These are phyloP conservation scores for Eimeria praecox DNA, from an alignment of 169 alveolate genomes.

Conservation along the genomic window DNA sequence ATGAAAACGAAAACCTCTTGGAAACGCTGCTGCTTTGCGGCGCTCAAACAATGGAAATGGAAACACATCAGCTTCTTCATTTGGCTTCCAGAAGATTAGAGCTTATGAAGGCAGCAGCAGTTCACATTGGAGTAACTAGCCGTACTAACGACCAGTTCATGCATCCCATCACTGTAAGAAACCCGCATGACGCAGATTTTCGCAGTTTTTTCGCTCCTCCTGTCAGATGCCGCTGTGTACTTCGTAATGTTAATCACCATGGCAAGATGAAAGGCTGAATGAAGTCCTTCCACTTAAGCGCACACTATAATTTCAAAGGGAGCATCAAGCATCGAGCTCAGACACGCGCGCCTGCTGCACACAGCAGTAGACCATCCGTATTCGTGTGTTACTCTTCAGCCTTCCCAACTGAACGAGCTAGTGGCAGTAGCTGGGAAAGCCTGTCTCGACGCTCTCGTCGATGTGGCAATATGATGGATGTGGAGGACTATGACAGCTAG, in stretches of 20 bases:
- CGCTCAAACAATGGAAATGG: conserved; percentile 84
- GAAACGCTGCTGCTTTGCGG: conserved; percentile 72
- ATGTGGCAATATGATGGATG: conserved; percentile 23
- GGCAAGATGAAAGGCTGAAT: background rate
- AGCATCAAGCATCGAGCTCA: background rate
- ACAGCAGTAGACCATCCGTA: background rate
- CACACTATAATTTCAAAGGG: background rate
- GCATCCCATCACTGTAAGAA: conserved; percentile 78
- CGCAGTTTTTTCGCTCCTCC: background rate
- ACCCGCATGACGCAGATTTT: background rate
- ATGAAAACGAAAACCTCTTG: conserved; percentile 79
- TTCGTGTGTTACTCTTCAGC: conserved; percentile 48
- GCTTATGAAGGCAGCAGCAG: conserved; percentile 82
- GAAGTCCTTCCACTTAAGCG: background rate
- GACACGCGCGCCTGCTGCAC: background rate
- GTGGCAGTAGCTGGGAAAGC: conserved; percentile 78
- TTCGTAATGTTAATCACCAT: background rate
- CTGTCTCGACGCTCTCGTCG: conserved; percentile 79
- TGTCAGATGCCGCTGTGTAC: background rate
- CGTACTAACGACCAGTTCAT: conserved; percentile 80
- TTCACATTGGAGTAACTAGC: conserved; percentile 81
- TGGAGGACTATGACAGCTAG: background rate
- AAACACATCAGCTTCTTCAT: conserved; percentile 82
- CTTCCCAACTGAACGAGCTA: conserved; percentile 65
- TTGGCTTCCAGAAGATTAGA: conserved; percentile 78